Evolutionary conservation across 352 stramenopile genomes (phyloP), one percentile per base, ranked within the genome.

Genomic region (Pythium monospermum): DNA sequence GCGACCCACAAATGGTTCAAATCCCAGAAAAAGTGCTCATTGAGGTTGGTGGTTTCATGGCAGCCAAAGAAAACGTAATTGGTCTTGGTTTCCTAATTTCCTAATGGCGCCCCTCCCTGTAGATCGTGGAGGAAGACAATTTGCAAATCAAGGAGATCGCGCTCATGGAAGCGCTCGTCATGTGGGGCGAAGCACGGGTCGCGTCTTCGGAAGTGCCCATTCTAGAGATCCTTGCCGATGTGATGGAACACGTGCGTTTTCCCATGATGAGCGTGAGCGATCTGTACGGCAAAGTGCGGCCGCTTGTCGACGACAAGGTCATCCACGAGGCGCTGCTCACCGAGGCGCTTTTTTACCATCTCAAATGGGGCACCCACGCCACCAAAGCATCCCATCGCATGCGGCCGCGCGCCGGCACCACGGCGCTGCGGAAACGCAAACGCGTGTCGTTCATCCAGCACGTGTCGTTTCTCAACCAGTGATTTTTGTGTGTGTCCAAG

Each of bases 381-480:
- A 75, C 70, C 6, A 64, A 71, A n/a, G 68, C 72, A 23, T 71
- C 74, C 7, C 66, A 84, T 52, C 68, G 81, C 22, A 84, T 76
- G 43, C 83, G 76, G 52, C 81, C 78, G 15, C 76, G 81, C 18
- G 75, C 76, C 16, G 66, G 85, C 3, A 65, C 78, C 1, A 70
- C 81, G 1, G 76, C 76, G 26, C 47, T 90, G 35, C 68, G 83
- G 22, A 94, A 94, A 56, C 79, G 81, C 13, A 94, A 94, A 52
- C 81, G 83, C 3, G 83, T 94, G 16, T 94, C 83, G 37, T 94
- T 94, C 56, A 92, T 83, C 23, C 83, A 94, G 46, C 78, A 90
- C 46, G 81, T 94, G 8, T 91, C 83, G n/a, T 94, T 94, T 50
- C 63, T 82, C 8, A 66, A 71, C 35, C 60, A 70, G 27, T 64